These are phyloP conservation scores for Capsicum pubescens DNA, from an alignment of 257 asterid genomes.

Conservation along the genomic window DNA sequence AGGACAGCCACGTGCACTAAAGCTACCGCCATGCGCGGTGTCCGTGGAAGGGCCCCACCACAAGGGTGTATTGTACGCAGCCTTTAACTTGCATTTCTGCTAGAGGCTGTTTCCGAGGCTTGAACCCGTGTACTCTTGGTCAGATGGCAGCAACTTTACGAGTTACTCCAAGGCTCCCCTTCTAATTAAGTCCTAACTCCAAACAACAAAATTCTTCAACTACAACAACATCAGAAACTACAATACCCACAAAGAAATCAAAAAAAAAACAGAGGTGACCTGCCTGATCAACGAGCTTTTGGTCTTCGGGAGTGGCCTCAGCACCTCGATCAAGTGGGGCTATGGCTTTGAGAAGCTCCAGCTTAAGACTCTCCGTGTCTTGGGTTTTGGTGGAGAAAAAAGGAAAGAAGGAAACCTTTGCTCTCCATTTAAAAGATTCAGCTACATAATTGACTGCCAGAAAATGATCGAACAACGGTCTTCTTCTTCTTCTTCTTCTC, in stretches of 20 bases:
- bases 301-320: constrained; percentile 60
- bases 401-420: constrained; percentile 48
- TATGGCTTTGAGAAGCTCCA: constrained; percentile 62
- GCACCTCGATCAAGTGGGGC: constrained; percentile 70
- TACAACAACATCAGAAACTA: neutral
- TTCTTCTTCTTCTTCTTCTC: neutral
- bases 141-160: too few species aligned
- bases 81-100: too few species aligned
- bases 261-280: neutral
- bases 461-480: neutral
- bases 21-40: too few species aligned
- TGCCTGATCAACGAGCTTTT: constrained; percentile 53
- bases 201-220: neutral
- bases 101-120: too few species aligned
- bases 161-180: too few species aligned
- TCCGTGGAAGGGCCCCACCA: too few species aligned
- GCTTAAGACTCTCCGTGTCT: constrained; percentile 49
- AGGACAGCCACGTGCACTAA: too few species aligned
- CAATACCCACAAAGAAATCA: neutral
- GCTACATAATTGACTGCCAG: neutral
- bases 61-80: too few species aligned
- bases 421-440: constrained; percentile 47
- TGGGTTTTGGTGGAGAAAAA: constrained; percentile 38
- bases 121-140: too few species aligned
- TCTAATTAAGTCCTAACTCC: neutral